Evolutionary conservation across 768 basidiomycete genomes (phyloP).

Genomic region (Melanogaster broomeanus): DNA sequence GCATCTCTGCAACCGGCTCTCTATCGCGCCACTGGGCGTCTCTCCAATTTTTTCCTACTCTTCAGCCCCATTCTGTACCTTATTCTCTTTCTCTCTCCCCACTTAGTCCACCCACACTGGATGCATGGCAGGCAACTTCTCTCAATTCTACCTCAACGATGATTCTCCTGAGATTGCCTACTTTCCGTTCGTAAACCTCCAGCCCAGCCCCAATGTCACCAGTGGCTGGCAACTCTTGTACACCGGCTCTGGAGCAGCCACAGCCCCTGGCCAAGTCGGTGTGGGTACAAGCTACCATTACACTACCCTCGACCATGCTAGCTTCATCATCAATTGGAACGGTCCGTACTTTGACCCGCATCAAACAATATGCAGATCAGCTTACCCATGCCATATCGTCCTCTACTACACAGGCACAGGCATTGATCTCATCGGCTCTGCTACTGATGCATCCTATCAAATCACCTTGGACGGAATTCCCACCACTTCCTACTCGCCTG

Average conservation of each 20-base stretch:
- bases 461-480: constrained; percentile 53
- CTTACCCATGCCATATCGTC: constrained; percentile 4
- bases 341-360: constrained; percentile 46
- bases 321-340: constrained; percentile 57
- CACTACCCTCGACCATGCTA: constrained; percentile 61
- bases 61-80: constrained; percentile 5
- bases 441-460: constrained; percentile 43
- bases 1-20: constrained; percentile 15
- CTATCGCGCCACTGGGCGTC: constrained; percentile 18
- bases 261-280: constrained; percentile 43
- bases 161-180: constrained; percentile 66
- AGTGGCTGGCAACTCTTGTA: constrained; percentile 75
- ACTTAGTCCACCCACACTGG: constrained; percentile 22
- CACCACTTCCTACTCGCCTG: constrained; percentile 23
- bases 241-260: constrained; percentile 48
- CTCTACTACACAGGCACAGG: constrained; percentile 54
- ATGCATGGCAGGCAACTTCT: constrained; percentile 31
- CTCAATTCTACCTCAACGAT: constrained; percentile 57
- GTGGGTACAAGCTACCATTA: constrained; percentile 61
- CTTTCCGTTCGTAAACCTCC: constrained; percentile 58
- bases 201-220: constrained; percentile 46
- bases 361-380: not conserved
- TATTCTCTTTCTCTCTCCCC: constrained; percentile 12
- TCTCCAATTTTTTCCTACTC: constrained; percentile 11
- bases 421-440: constrained; percentile 59